A percentile compares a stretch with the other conserved stretches of the same genome.
Conservation (phyloP, 805 yeast genomes). For the Nakazawaea wickerhamii region DNA sequence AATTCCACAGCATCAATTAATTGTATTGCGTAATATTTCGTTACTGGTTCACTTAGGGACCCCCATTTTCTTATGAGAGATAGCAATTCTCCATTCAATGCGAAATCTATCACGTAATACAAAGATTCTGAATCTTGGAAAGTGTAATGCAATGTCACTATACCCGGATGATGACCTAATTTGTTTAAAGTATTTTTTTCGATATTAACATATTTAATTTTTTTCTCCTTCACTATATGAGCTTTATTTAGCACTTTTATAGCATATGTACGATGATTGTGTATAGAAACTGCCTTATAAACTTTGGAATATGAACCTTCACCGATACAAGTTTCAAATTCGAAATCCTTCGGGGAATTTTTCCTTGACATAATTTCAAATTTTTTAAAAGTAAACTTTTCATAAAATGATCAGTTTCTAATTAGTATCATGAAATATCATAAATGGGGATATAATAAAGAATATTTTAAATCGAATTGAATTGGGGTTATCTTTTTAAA, state of each 20-base stretch:
- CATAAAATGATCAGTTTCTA: neutral
- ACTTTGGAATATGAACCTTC: slow-evolving; percentile 97
- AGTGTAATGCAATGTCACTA: slow-evolving; percentile 85
- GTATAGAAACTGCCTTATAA: slow-evolving; percentile 74
- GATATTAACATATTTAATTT: slow-evolving; percentile 78
- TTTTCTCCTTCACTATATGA: slow-evolving; percentile 75
- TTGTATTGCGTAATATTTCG: slow-evolving; percentile 79
- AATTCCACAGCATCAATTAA: slow-evolving; percentile 85
- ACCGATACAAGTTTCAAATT: slow-evolving; percentile 83
- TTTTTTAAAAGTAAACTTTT: neutral
- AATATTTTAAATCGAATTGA: neutral
- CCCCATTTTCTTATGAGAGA: slow-evolving; percentile 75
- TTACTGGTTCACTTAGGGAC: slow-evolving; percentile 65
- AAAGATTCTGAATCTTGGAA: slow-evolving; percentile 87
- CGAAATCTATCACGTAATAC: slow-evolving; percentile 90
- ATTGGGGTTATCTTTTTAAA: neutral
- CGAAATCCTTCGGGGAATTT: slow-evolving; percentile 75
- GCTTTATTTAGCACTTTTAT: slow-evolving; percentile 86
- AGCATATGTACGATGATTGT: slow-evolving; percentile 75
- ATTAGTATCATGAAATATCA: neutral
- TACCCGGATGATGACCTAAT: slow-evolving; percentile 90
- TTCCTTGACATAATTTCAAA: slow-evolving; percentile 22
- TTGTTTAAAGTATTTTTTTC: slow-evolving; percentile 82
- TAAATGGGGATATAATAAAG: neutral
- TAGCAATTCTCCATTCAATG: slow-evolving; percentile 91